Evolutionary conservation across 805 yeast species (phyloP), one percentile per base, ranked within the genome.

Genomic region (Maudiozyma turicensis): DNA sequence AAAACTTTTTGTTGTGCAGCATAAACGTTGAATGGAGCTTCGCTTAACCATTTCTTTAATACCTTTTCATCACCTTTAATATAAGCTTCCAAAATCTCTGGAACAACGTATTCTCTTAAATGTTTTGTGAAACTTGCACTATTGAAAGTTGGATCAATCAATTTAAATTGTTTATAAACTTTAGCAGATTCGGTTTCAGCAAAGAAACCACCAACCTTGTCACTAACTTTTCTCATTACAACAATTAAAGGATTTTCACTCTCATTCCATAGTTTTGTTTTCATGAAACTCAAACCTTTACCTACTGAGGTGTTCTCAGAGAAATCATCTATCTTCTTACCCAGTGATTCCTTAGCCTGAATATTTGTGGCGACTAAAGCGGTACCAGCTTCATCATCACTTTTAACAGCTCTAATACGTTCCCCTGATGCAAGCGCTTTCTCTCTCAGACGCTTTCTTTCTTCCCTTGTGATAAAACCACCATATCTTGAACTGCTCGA

Each of bases 121-220:
- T 91, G 90, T 57, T 76, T 80, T 54, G 83, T 77, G 72, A 93
- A 90, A 50, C 76, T 79, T 52, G 87, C 91, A 58, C 79, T 75
- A 54, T 80, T 81, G 74, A 93, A 93, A 39, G 78, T 73, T 47
- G 98, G 96, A 69, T 93, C 99, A 78, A 91, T 82, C 64, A 81
- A 78, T 70, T 80, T 85, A 72, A 93, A 87, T 62, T 83, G 80
- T 57, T 84, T 81, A 54, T 86, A 74, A n/a, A 90, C 99, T 67
- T 84, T 84, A 26, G 96, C 97, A 54, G 86, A 81, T 72, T 93
- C 99, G 37, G 98, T 93, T 71, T 93, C 99, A 40, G 93, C 93
- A 63, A 90, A 90, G 61, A 90, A 81, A 6, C 95, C 88, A 46
- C 93, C 83, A 49, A 93, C 71, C 63, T 87, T 85, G 63, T 83